A percentile compares a stretch with the other conserved stretches of the same genome.
Evolutionary conservation across 2,329 filamentous ascomycete genomes (phyloP).

Genomic region (Aspergillus sojae): DNA sequence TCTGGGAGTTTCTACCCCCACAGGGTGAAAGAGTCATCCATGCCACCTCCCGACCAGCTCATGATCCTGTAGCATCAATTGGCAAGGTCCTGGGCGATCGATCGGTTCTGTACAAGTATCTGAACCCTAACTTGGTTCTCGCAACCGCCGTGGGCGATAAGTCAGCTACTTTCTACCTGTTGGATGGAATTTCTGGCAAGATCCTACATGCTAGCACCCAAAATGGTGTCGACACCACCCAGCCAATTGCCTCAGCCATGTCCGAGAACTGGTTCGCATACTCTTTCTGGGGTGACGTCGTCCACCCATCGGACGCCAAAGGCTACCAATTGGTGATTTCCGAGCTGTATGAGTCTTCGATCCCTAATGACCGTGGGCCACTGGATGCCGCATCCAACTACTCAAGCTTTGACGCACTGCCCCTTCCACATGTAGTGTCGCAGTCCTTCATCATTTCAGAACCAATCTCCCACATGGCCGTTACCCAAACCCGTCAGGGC

Average conservation of each 20-base stretch:
- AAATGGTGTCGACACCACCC: constrained; percentile 70
- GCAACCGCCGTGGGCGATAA: constrained; percentile 68
- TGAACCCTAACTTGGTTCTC: constrained; percentile 83
- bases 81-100: constrained; percentile 90
- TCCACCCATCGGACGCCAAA: constrained; percentile 59
- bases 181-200: constrained; percentile 85
- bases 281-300: constrained; percentile 66
- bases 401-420: constrained; percentile 69
- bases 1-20: constrained; percentile 74
- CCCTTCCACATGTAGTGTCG: constrained; percentile 73
- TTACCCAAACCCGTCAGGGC: constrained; percentile 88
- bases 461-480: constrained; percentile 75
- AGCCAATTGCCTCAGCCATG: constrained; percentile 74
- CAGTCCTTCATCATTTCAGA: constrained; percentile 81
- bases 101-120: constrained; percentile 94
- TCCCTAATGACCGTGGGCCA: constrained; percentile 81
- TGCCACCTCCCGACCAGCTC: constrained; percentile 68
- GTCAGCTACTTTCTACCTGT: constrained; percentile 71
- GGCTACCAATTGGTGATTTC: constrained; percentile 84
- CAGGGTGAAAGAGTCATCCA: constrained; percentile 68
- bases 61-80: constrained; percentile 92
- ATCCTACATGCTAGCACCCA: constrained; percentile 73
- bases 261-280: constrained; percentile 97
- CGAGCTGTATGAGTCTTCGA: constrained; percentile 85
- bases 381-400: constrained; percentile 71